These are phyloP conservation scores for Colletotrichum incanum DNA, from an alignment of 2,329 filamentous ascomycete species.

Conservation along the genomic window DNA sequence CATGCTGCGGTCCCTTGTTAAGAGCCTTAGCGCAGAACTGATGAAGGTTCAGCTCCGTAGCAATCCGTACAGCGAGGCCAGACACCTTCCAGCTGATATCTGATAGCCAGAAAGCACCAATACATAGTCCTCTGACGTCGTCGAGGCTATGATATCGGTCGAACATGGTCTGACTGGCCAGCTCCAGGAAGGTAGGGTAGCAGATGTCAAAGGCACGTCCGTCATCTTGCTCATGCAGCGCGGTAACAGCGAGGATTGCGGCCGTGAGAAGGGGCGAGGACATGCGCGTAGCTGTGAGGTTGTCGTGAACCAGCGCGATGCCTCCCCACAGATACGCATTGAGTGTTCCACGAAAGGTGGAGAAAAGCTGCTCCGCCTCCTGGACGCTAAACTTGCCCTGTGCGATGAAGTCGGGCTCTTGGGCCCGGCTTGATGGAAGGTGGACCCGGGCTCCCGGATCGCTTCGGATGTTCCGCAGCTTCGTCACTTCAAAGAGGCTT, in stretches of 20 bases:
- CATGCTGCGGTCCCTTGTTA: slow-evolving; percentile 61
- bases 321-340: slow-evolving; percentile 54
- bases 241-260: slow-evolving; percentile 53
- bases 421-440: slow-evolving; percentile 33
- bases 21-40: slow-evolving; percentile 67
- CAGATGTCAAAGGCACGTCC: slow-evolving; percentile 69
- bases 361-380: slow-evolving; percentile 50
- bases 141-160: slow-evolving; percentile 68
- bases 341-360: slow-evolving; percentile 49
- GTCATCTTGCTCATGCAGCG: slow-evolving; percentile 50
- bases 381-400: slow-evolving; percentile 48
- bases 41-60: slow-evolving; percentile 71
- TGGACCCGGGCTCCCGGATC: slow-evolving; percentile 47
- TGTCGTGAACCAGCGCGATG: slow-evolving; percentile 50
- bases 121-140: slow-evolving; percentile 72
- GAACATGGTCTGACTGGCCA: slow-evolving; percentile 72
- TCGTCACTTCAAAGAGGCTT: slow-evolving; percentile 53
- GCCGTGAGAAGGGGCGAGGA: slow-evolving; percentile 51
- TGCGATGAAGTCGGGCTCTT: slow-evolving; percentile 50
- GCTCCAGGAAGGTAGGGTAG: slow-evolving; percentile 70
- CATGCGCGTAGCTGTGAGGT: slow-evolving; percentile 48
- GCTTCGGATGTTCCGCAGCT: slow-evolving; percentile 53
- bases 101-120: slow-evolving; percentile 76
- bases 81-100: slow-evolving; percentile 71
- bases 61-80: slow-evolving; percentile 71